Percentiles rank a stretch among this genome's conserved stretches.
Conservation (phyloP, 495 filamentous ascomycete genomes). For the Eremomyces bilateralis region DNA sequence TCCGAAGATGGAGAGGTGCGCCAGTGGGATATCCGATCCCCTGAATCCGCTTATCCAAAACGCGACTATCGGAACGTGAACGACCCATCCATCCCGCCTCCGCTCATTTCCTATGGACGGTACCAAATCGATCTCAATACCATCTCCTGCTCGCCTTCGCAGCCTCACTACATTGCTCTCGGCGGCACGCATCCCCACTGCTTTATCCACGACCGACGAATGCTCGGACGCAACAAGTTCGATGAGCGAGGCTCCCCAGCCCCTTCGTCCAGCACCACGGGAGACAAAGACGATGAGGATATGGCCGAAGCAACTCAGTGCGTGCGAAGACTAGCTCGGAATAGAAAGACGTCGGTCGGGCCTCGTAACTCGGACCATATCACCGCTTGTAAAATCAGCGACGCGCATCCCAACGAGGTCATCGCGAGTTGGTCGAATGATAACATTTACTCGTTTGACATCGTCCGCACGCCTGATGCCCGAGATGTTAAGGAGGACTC, state of each 20-base stretch:
- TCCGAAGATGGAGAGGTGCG: conserved; percentile 61
- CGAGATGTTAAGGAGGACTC: conserved; percentile 15
- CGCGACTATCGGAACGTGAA: background rate
- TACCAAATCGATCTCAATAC: conserved; percentile 50
- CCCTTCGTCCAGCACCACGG: background rate
- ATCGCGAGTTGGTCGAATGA: conserved; percentile 60
- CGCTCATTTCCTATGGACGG: conserved; percentile 48
- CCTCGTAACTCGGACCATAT: conserved; percentile 40
- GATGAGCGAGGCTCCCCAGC: conserved; percentile 27
- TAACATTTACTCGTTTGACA: conserved; percentile 52
- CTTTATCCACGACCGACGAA: conserved; percentile 55
- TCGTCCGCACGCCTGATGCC: conserved; percentile 39
- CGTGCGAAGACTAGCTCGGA: conserved; percentile 47
- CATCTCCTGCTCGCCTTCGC: conserved; percentile 49
- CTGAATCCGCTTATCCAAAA: conserved; percentile 37
- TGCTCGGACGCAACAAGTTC: conserved; percentile 40
- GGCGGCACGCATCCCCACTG: conserved; percentile 53
- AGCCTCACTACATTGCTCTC: conserved; percentile 57
- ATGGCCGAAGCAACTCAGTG: conserved; percentile 44
- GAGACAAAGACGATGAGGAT: conserved; percentile 26
- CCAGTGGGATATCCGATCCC: conserved; percentile 51
- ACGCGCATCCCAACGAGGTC: conserved; percentile 53
- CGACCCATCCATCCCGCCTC: conserved; percentile 26
- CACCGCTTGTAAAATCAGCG: conserved; percentile 60
- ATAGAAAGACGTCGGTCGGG: conserved; percentile 31